Conservation (phyloP, 2,329 filamentous ascomycete species). For the Claviceps quebecensis region DNA sequence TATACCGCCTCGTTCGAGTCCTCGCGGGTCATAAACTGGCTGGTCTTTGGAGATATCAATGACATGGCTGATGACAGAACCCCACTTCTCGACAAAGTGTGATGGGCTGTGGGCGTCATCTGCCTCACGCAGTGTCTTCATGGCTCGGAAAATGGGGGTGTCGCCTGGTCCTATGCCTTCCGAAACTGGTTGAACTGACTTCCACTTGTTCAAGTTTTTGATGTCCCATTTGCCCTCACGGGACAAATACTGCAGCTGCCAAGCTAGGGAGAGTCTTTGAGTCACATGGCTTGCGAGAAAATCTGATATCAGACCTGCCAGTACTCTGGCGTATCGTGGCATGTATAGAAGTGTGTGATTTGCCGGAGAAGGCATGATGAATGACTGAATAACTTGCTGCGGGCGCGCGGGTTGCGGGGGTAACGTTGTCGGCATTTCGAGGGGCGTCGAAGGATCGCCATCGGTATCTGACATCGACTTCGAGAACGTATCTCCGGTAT, state of each 20-base stretch:
- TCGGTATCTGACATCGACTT: conserved; percentile 21
- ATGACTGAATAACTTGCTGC: conserved; percentile 46
- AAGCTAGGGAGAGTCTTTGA: conserved; percentile 63
- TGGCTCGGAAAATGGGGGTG: conserved; percentile 60
- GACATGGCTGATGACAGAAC: conserved; percentile 54
- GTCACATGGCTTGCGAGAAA: conserved; percentile 68
- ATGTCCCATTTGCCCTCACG: conserved; percentile 95
- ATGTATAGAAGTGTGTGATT: conserved; percentile 77
- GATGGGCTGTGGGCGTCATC: conserved; percentile 70
- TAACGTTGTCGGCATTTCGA: conserved; percentile 21
- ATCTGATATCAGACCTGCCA: conserved; percentile 69
- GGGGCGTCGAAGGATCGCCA: conserved; percentile 32
- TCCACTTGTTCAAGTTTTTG: conserved; percentile 90
- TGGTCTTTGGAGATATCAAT: conserved; percentile 86
- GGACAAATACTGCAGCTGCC: conserved; percentile 82
- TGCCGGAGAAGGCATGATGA: conserved; percentile 60
- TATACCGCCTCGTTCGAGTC: conserved; percentile 51
- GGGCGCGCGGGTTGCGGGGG: conserved; percentile 36
- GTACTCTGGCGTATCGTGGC: conserved; percentile 56
- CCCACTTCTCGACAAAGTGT: conserved; percentile 56
- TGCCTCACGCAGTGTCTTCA: conserved; percentile 86
- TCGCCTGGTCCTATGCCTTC: conserved; percentile 47
- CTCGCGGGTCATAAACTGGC: conserved; percentile 72
- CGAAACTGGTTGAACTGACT: conserved; percentile 64
- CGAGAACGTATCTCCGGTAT: background rate